These are phyloP conservation scores for Apophysomyces ossiformis DNA, from an alignment of 371 early-diverging fungal genomes.

Conservation along the genomic window DNA sequence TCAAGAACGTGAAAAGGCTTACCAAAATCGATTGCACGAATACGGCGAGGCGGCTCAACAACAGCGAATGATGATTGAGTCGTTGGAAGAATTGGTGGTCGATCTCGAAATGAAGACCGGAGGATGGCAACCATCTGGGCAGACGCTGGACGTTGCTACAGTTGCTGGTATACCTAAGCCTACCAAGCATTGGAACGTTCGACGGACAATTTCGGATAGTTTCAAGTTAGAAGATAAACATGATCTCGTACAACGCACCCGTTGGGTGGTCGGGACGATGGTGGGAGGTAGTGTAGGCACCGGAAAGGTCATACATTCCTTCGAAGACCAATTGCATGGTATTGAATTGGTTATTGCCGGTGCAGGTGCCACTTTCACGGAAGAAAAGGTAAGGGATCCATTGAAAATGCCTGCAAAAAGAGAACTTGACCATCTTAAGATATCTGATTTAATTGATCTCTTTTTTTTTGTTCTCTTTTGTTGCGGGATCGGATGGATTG, in stretches of 20 bases:
- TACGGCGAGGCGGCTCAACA: slow-evolving; percentile 30
- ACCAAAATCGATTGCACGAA: slow-evolving; percentile 31
- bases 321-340: slow-evolving; percentile 19
- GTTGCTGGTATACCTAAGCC: neutral
- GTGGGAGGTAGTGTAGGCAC: slow-evolving; percentile 31
- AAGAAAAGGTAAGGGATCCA: neutral
- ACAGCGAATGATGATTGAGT: slow-evolving; percentile 33
- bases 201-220: neutral
- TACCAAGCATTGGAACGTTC: neutral
- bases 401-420: neutral
- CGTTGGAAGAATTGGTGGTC: slow-evolving; percentile 28
- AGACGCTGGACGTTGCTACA: neutral
- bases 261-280: slow-evolving; percentile 24
- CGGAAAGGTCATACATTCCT: slow-evolving; percentile 28
- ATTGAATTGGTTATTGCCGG: slow-evolving; percentile 30
- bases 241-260: slow-evolving; percentile 15
- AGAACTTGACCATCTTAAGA: slow-evolving; percentile 3
- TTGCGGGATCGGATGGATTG: neutral
- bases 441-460: neutral
- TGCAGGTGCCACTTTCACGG: slow-evolving; percentile 14
- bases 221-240: neutral
- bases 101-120: slow-evolving; percentile 15
- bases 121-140: neutral
- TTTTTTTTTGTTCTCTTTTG: too few relatives aligned
- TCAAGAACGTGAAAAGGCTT: slow-evolving; percentile 31